These are phyloP conservation scores for Tetrahymena borealis DNA, from an alignment of 73 alveolate genomes.

Conservation along the genomic window DNA sequence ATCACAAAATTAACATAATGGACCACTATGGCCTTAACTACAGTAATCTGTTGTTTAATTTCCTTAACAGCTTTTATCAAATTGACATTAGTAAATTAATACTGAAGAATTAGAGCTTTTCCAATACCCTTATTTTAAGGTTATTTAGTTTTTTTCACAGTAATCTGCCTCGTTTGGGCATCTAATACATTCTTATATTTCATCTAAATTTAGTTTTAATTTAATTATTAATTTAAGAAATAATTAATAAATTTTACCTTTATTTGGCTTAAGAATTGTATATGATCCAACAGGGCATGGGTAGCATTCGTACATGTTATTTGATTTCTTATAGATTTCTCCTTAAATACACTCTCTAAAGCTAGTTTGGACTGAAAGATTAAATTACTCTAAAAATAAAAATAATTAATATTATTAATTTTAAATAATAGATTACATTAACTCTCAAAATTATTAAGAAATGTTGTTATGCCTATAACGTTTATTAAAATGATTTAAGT, in stretches of 20 bases:
- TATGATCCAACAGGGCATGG: not conserved
- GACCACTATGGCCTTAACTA: not conserved
- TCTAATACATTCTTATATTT: not conserved
- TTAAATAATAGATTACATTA: not conserved
- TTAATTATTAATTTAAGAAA: not conserved
- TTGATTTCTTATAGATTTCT: not conserved
- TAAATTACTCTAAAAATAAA: not conserved
- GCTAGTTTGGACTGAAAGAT: not conserved
- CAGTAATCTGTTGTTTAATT: not conserved
- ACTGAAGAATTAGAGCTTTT: not conserved
- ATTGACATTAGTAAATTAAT: not conserved
- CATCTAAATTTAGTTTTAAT: not conserved
- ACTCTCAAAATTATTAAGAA: not conserved
- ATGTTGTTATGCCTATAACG: not conserved
- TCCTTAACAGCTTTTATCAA: not conserved
- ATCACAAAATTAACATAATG: not conserved
- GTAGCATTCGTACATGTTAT: not conserved
- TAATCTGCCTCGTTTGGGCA: not conserved
- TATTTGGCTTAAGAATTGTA: not conserved
- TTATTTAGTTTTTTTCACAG: not conserved
- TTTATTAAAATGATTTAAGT: not conserved
- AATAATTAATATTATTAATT: not conserved
- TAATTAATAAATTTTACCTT: not conserved
- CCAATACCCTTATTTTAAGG: not conserved
- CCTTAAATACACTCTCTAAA: not conserved